Base-by-base conservation (phyloP, 2,329 filamentous ascomycete species). In the Aaosphaeria pasadenensis region DNA sequence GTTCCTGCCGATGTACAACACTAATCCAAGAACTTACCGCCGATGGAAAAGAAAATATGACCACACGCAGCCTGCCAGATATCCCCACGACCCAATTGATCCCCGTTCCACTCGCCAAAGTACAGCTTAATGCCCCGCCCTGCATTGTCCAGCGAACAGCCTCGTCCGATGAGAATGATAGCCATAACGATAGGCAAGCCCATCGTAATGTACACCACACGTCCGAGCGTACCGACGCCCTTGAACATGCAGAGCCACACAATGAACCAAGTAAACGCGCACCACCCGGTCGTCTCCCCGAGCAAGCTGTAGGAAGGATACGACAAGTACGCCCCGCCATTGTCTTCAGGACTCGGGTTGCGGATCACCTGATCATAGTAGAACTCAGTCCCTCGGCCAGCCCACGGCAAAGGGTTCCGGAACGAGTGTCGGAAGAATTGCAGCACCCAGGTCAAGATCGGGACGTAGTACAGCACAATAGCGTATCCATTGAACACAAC, bases 31-130 rank as follows among this genome's bases (percentile, higher is more conserved):
- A 80, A 80, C 2, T 76, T 77, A 33, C 80, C 74, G 5, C 78
- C 78, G 0, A 75, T 80, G 0, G 75, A 78, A 62, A 80, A 81
- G 59, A 81, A 81, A 45, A 81, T 77, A 49, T 82, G 79, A 1
- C 78, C 77, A 5, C 73, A 73, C 5, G 79, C 79, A 11, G 76
- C 79, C 59, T 81, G 78, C 79, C 79, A 82, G 5, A 81, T 72
- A 1, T 69, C 69, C 0, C 76, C 77, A 0, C 65, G 66, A 3
- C 69, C 73, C 0, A 81, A 67, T 51, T 79, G 67, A 3, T 66
- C 66, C 5, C 76, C 69, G 50, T 76, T 69, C 76, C 52, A 54
- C 6, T 45, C 49, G 7, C 42, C 52, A 33, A 55, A 52, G 36
- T 55, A 55, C 5, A 54, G 24, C 30, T 48, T 50, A 13, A 54